These are phyloP conservation scores for Komagataella mondaviorum DNA, from an alignment of 805 yeast genomes.

Conservation along the genomic window DNA sequence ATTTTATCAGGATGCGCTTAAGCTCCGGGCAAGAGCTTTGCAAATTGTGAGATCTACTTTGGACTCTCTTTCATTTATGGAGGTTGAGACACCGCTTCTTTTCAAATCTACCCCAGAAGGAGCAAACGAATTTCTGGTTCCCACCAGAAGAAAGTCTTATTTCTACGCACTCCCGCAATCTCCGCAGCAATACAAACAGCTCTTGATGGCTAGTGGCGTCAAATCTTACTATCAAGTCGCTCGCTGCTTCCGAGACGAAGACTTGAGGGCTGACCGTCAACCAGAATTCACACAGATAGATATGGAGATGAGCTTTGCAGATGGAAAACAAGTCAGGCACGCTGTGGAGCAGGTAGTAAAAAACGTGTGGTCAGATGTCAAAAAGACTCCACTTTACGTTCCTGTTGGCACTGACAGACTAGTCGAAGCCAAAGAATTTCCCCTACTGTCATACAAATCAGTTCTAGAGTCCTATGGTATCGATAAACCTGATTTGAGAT, in stretches of 20 bases:
- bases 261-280: constrained; percentile 86
- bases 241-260: constrained; percentile 92
- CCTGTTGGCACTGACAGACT: constrained; percentile 19
- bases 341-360: constrained; percentile 48
- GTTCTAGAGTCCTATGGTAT: constrained; percentile 72
- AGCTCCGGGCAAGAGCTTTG: constrained; percentile 43
- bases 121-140: constrained; percentile 90
- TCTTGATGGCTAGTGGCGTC: constrained; percentile 89
- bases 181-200: constrained; percentile 94
- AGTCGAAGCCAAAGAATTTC: constrained; percentile 19
- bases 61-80: constrained; percentile 40
- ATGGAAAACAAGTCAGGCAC: constrained; percentile 48
- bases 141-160: constrained; percentile 48
- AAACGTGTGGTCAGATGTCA: constrained; percentile 39
- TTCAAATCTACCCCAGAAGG: constrained; percentile 98
- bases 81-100: constrained; percentile 83
- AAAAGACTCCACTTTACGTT: constrained; percentile 22
- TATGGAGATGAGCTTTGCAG: constrained; percentile 81
- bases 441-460: constrained; percentile 46
- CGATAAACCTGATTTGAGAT: constrained; percentile 88
- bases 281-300: constrained; percentile 98
- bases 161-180: constrained; percentile 94
- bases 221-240: constrained; percentile 83
- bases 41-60: constrained; percentile 22
- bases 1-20: constrained; percentile 39